Conservation (phyloP, 2,329 filamentous ascomycete genomes). For the Elsinoe australis region DNA sequence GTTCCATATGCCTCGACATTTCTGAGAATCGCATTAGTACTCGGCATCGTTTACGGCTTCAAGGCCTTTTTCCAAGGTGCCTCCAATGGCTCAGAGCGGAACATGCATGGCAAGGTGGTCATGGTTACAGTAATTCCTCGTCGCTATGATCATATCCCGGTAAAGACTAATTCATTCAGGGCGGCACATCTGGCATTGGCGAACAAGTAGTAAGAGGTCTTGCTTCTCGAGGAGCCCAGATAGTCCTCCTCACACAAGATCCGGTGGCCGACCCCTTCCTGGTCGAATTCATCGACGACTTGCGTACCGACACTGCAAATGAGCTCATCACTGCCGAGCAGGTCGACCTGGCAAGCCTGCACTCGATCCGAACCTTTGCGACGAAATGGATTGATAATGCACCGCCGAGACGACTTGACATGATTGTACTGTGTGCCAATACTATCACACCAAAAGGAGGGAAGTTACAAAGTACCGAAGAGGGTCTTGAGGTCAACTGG, state of each 20-base stretch:
- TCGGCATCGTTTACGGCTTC: conserved; percentile 47
- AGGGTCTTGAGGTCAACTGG: conserved; percentile 85
- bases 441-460: conserved; percentile 63
- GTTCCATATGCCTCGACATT: conserved; percentile 32
- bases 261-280: conserved; percentile 78
- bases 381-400: conserved; percentile 98
- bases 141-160: conserved; percentile 19
- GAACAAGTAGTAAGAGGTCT: conserved; percentile 66
- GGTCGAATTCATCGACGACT: conserved; percentile 83
- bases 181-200: conserved; percentile 89
- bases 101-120: conserved; percentile 88
- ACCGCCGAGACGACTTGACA: conserved; percentile 79
- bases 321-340: conserved; percentile 91
- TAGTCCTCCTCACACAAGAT: conserved; percentile 81
- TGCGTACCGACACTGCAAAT: conserved; percentile 69
- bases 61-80: conserved; percentile 76
- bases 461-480: conserved; percentile 52
- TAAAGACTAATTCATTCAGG: conserved; percentile 39
- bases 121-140: conserved; percentile 65
- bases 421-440: conserved; percentile 80
- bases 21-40: conserved; percentile 46
- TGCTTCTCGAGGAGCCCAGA: conserved; percentile 75
- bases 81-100: conserved; percentile 64
- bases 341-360: conserved; percentile 79
- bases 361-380: conserved; percentile 85